Base-by-base conservation (phyloP, 1,139 yeast genomes). In the Saccharomyces hybrid region DNA sequence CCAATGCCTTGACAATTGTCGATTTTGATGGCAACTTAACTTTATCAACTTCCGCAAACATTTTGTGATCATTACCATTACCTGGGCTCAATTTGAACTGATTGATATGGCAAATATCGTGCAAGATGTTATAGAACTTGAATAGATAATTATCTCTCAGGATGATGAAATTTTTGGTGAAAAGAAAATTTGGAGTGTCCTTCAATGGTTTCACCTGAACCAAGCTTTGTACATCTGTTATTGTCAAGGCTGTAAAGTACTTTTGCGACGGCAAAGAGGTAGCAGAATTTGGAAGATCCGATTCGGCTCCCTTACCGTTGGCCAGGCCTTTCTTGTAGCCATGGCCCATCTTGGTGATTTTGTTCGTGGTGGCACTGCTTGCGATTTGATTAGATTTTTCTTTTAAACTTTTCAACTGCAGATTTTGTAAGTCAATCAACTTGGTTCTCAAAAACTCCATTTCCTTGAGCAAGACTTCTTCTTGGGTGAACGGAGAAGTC, bases 381-480 rank as follows among this genome's bases (percentile, higher is more conserved):
- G 44, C 2, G 19, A 8, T 16, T 38, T 2, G 19, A 4, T 9
- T 38, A 2, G n/a, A 38, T 16, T 4, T 38, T 38, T 38, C 44
- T 38, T 38, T 38, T 12, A 38, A 38, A 4, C 44, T 38, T 54
- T 52, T n/a, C 34, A 41, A 24, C 32, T 52, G 26, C 52, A 52
- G 26, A 9, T 60, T 54, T 51, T 60, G 59, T 48, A 68, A 57
- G 48, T 66, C 68, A 11, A 56, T 24, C 41, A 65, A 53, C 53
- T 66, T 59, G 16, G 55, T 56, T 32, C 55, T 60, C 51, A 68
- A 53, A 44, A 64, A 65, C 3, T 62, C 59, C 59, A 67, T 61
- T 55, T 68, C 71, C 51, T 64, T 65, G 42, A 60, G 46, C n/a
- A 64, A 50, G 0, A 68, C 57, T 28, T 65, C 70, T 38, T 64